Evolutionary conservation across 2,329 filamentous ascomycete species (phyloP), one percentile per base, ranked within the genome.

Genomic region (Emydomyces testavorans): DNA sequence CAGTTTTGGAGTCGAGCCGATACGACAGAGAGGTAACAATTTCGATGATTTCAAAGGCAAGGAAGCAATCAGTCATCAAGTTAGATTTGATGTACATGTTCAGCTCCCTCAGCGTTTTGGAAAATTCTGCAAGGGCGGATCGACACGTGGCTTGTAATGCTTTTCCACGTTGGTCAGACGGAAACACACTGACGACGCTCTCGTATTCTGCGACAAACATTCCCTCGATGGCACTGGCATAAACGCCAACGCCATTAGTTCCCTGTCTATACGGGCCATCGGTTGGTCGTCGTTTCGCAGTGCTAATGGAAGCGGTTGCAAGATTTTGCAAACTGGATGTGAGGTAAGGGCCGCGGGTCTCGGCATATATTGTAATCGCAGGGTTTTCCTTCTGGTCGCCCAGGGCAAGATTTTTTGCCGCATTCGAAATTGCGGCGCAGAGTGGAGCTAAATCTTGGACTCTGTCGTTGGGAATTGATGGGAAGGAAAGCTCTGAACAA

Each of bases 21-120:
- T 81, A 82, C 2, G 87, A 88, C 40, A 94, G 74, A 10, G 76
- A 77, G 0, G 86, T 85, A 39, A 96, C 79, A 51, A 95, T 85
- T 58, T 94, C 90, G 26, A 93, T 85, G 26, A 96, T 85, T 62
- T 98, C 92, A 63, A 94, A 98, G 6, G 88, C 88, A 41, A 98
- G 76, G 63, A 86, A 96, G 65, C 90, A 96, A 64, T 98, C 92
- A 0, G 87, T 94, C 55, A 80, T 78, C 32, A 95, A 70, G 60
- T 95, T 89, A 34, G 77, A 71, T 61, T 89, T 88, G 65, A 96
- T 88, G 60, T 95, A 89, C 42, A 78, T 76, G 63, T 96, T 95
- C 26, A 98, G 74, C 59, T 96, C 90, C 23, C 85, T 79, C 46
- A 96, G 67, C 0, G 92, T 95, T 56, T 86, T 81, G 4, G 83